Evolutionary conservation across 1,284 basidiomycete species (phyloP).

Genomic region (Leccinum subatratum): DNA sequence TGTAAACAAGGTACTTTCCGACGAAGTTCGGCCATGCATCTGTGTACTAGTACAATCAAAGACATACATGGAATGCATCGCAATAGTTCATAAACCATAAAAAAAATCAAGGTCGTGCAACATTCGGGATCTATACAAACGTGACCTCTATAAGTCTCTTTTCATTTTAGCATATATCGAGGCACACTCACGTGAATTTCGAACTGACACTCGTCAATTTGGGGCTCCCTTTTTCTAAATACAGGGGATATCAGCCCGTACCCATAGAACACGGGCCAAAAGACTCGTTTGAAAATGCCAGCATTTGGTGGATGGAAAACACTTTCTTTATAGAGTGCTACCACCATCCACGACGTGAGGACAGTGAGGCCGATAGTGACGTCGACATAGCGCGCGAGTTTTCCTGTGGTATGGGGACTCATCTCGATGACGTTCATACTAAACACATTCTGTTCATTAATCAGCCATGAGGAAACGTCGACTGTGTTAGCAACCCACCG

Average conservation of each 20-base stretch:
- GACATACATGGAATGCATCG: neutral
- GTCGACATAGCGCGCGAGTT: constrained; percentile 40
- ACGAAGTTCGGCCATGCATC: neutral
- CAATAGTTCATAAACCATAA: neutral
- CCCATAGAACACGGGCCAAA: constrained; percentile 21
- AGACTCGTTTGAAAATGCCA: constrained; percentile 5
- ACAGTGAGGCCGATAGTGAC: constrained; percentile 44
- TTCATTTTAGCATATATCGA: neutral
- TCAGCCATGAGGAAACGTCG: constrained; percentile 3
- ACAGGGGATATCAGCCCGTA: constrained; percentile 1
- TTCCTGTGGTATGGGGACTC: constrained; percentile 27
- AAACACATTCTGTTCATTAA: constrained; percentile 28
- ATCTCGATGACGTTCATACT: constrained; percentile 42
- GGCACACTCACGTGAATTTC: neutral
- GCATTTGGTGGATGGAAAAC: constrained; percentile 15
- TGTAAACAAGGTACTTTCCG: neutral
- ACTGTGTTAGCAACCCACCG: constrained; percentile 34
- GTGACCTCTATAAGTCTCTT: constrained; percentile 1
- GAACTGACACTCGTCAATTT: neutral
- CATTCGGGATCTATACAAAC: neutral
- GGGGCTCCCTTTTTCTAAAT: neutral
- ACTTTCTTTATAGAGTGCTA: constrained; percentile 30
- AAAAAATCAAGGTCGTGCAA: neutral
- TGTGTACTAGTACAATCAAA: constrained; percentile 7
- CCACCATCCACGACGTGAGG: constrained; percentile 46